phyloP scores from a whole-genome alignment of 2,329 filamentous ascomycete species.

The Arthrobotrys megalospora region DNA sequence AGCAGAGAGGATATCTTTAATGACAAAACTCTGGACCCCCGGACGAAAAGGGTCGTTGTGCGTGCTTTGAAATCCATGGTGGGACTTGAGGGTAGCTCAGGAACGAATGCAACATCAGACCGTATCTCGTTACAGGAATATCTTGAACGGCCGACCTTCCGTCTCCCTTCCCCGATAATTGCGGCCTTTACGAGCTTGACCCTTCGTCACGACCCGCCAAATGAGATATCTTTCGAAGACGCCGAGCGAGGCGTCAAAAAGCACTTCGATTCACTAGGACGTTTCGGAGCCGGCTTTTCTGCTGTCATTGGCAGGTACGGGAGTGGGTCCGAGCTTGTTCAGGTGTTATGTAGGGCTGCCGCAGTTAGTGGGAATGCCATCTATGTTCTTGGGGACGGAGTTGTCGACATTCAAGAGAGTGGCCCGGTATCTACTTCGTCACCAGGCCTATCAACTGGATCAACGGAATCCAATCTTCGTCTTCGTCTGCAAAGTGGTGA shows the following conservation, averaged over 20 bases:
- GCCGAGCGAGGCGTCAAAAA: slow-evolving; percentile 81
- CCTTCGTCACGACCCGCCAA: slow-evolving; percentile 75
- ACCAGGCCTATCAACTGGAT: slow-evolving; percentile 64
- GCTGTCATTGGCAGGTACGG: slow-evolving; percentile 95
- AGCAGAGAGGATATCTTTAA: slow-evolving; percentile 93
- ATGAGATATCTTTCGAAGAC: slow-evolving; percentile 63
- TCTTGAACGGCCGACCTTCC: slow-evolving; percentile 72
- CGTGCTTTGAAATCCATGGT: slow-evolving; percentile 92
- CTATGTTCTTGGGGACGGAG: slow-evolving; percentile 84
- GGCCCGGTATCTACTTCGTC: slow-evolving; percentile 43
- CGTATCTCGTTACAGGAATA: slow-evolving; percentile 73
- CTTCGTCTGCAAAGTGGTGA: slow-evolving; percentile 74
- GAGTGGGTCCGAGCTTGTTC: slow-evolving; percentile 86
- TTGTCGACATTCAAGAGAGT: slow-evolving; percentile 68
- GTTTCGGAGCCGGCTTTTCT: slow-evolving; percentile 90
- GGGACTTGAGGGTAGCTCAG: slow-evolving; percentile 76
- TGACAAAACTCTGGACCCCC: slow-evolving; percentile 80
- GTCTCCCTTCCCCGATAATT: slow-evolving; percentile 78
- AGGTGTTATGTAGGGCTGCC: slow-evolving; percentile 89
- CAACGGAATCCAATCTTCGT: slow-evolving; percentile 61
- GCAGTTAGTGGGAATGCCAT: slow-evolving; percentile 87
- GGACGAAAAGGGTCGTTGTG: slow-evolving; percentile 88
- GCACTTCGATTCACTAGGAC: slow-evolving; percentile 87
- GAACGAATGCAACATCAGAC: slow-evolving; percentile 72
- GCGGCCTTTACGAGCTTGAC: slow-evolving; percentile 79